Conservation (phyloP, 1,284 basidiomycete species). For the Papiliotrema nemorosa region DNA sequence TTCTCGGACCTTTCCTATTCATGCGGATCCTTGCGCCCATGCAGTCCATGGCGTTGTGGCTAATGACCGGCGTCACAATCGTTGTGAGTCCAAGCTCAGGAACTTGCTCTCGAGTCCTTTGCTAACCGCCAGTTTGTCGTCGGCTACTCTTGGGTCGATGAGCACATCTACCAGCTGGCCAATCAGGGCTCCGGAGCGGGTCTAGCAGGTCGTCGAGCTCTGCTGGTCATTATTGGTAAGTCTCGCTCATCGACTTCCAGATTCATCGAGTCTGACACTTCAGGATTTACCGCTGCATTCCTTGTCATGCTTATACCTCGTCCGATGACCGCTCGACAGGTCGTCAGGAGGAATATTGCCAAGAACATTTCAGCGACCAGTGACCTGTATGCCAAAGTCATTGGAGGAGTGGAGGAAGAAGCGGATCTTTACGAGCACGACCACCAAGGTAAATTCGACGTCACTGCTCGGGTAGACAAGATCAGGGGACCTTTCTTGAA, state of each 20-base stretch:
- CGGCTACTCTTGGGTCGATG: conserved; percentile 64
- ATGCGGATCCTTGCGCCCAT: conserved; percentile 55
- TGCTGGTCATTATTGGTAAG: conserved; percentile 46
- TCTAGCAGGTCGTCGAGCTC: conserved; percentile 56
- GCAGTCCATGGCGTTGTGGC: conserved; percentile 42
- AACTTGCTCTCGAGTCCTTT: not conserved
- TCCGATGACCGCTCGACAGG: conserved; percentile 35
- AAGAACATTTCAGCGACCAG: conserved; percentile 37
- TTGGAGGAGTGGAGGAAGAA: conserved; percentile 38
- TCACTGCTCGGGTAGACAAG: conserved; percentile 12
- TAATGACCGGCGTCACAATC: conserved; percentile 47
- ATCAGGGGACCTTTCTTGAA: conserved; percentile 27
- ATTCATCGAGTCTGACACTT: not conserved
- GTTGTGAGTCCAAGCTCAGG: conserved; percentile 16
- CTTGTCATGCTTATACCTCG: conserved; percentile 45
- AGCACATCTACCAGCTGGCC: conserved; percentile 52
- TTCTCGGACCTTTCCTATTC: conserved; percentile 58
- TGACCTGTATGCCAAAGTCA: conserved; percentile 39
- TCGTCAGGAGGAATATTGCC: conserved; percentile 38
- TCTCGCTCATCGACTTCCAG: too few species aligned
- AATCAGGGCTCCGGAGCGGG: conserved; percentile 58
- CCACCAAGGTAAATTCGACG: conserved; percentile 17
- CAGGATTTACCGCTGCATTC: conserved; percentile 42
- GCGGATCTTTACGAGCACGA: conserved; percentile 12
- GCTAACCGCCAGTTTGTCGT: conserved; percentile 17